A percentile compares a stretch with the other conserved stretches of the same genome.
Evolutionary conservation across 768 basidiomycete species (phyloP).

Genomic region (Daedaleopsis nitida): DNA sequence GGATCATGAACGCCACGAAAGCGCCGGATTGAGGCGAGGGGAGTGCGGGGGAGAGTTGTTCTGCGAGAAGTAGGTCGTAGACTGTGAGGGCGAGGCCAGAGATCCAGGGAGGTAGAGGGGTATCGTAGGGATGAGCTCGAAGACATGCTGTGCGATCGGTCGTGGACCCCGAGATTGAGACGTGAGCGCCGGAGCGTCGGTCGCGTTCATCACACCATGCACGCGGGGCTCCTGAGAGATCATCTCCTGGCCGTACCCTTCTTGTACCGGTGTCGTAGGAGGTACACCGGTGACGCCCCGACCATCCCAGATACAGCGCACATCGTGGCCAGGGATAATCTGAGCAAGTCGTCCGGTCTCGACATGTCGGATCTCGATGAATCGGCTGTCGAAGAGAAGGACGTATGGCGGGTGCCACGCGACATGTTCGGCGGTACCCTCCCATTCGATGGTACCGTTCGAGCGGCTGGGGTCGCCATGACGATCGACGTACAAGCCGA

Average conservation of each 20-base stretch:
- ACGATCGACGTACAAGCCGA: constrained; percentile 89
- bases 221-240: constrained; percentile 79
- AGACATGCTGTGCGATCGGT: constrained; percentile 69
- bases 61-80: constrained; percentile 38
- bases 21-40: constrained; percentile 33
- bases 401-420: constrained; percentile 90
- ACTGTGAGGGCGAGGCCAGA: constrained; percentile 40
- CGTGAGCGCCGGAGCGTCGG: constrained; percentile 34
- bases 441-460: constrained; percentile 86
- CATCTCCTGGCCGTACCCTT: constrained; percentile 46
- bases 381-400: constrained; percentile 83
- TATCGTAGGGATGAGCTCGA: constrained; percentile 78
- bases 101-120: constrained; percentile 63
- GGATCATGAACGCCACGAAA: constrained; percentile 28
- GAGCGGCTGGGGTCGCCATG: constrained; percentile 84
- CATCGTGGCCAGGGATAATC: constrained; percentile 78
- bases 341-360: constrained; percentile 79
- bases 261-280: constrained; percentile 42
- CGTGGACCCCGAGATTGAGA: constrained; percentile 43
- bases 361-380: constrained; percentile 89
- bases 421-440: constrained; percentile 86
- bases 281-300: constrained; percentile 44
- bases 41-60: constrained; percentile 41
- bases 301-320: constrained; percentile 91
- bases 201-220: constrained; percentile 81